phyloP scores from a whole-genome alignment of 176 grass and related monocot genomes.

The Alopecurus myosuroides region DNA sequence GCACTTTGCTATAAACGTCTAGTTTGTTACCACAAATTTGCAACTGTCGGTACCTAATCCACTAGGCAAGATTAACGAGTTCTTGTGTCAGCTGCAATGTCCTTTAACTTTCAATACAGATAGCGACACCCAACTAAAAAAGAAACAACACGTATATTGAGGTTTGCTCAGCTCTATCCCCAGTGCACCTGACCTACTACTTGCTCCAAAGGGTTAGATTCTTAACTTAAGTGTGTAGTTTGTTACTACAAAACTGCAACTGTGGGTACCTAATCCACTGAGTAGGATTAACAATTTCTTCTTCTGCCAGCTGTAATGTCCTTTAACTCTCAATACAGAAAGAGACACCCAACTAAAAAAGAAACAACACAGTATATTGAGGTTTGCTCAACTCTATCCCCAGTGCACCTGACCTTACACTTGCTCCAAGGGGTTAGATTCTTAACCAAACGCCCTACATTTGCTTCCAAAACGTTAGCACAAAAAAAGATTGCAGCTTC shows the following conservation, averaged over 20 bases:
- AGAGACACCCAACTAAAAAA: not conserved
- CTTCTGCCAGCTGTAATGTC: not conserved
- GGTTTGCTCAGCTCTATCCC: not conserved
- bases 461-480: not conserved
- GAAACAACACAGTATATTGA: not conserved
- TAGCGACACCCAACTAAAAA: not conserved
- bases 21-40: not conserved
- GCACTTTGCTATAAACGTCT: not conserved
- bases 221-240: not conserved
- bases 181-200: not conserved
- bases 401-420: slow-evolving; percentile 3
- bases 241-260: not conserved
- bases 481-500: not conserved
- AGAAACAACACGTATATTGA: not conserved
- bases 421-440: not conserved
- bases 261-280: not conserved
- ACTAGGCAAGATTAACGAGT: not conserved
- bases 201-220: not conserved
- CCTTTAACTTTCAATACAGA: not conserved
- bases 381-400: not conserved
- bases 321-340: not conserved
- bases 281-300: not conserved
- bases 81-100: not conserved
- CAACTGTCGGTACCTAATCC: not conserved
- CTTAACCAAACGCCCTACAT: not conserved